Evolutionary conservation across 1,284 basidiomycete species (phyloP), one percentile per base, ranked within the genome.

Genomic region (Bjerkandera adusta): DNA sequence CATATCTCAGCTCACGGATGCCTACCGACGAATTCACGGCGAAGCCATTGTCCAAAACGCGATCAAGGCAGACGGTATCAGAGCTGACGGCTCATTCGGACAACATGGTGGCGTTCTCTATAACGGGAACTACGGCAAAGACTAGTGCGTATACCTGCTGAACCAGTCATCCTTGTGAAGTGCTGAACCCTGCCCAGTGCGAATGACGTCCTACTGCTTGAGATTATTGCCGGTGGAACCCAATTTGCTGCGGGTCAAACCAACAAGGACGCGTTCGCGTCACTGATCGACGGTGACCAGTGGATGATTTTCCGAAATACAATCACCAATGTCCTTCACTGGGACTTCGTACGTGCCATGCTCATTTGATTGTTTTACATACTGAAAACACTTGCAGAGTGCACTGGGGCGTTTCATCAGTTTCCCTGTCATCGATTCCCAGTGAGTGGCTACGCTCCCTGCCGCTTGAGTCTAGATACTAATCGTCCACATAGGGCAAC

Each of bases 231-330:
- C 3, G 76, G 68, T 12, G 77, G 75, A 16, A 84, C 81, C 1
- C 65, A 71, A 37, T 80, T 74, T 55, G 53, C 58, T 1, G 70
- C 74, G 10, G 72, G 77, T n/a, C 61, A 59, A 29, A 50, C 54
- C 6, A 58, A 63, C 3, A 69, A 68, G 48, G 52, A 53, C 30
- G 77, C 78, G 0, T 77, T 83, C 47, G 71, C 69, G 8, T 68
- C 68, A 11, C 60, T 80, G 4, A 66, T 85, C 43, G 68, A 74
- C 26, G 79, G 72, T 7, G 67, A 73, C 56, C 66, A 68, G 49
- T 87, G 83, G 83, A 85, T 85, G 82, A 79, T 85, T 39, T 82
- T 75, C 53, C 68, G 68, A 16, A 85, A 85, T 58, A 62, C 70
- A 5, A 45, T 73, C 32, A 83, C 82, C 1, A 65, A 70, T 11